Evolutionary conservation across 1,284 basidiomycete species (phyloP), one percentile per base, ranked within the genome.

Genomic region (Anthracocystis setariae): DNA sequence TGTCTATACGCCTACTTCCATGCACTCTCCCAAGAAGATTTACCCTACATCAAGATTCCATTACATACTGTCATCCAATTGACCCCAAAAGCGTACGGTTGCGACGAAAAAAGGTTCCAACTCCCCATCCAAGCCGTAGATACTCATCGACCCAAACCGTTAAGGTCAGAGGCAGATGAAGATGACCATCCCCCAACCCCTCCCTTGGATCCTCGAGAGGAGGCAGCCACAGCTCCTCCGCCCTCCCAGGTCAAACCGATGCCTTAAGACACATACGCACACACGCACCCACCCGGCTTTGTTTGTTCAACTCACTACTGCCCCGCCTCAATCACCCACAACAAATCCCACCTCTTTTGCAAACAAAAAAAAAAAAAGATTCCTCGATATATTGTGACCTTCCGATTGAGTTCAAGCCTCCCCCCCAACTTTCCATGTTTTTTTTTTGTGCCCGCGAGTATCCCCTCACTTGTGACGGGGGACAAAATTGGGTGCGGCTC

Each of bases 81-180:
- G 52, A 98, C 95, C 0, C 96, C 96, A 2, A 94, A 93, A 82
- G 96, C 96, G 1, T 99, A 98, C 82, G 96, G 96, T 20, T 98
- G 95, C 85, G 93, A 97, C 83, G 96, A 99, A 84, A 94, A 95
- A 83, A 87, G 96, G 86, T 93, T 75, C 67, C 72, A 74, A 42
- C 57, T 81, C 29, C 81, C 81, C n/a, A 82, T 82, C 40, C 78
- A 81, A 52, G 81, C 81, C 2, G 80, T 82, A 3, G 76, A 82
- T 49, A 82, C 80, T 5, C 80, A 82, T 37, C 63, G 80, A 17
- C 76, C 73, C 18, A 79, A 78, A 45, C 80, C 80, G 20, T 37
- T 64, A 10, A 40, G 48, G 18, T 39, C 9, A n/a, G 65, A 25
- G 18, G 25, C 9, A n/a, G 65, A 25, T 56, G 55, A 44, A 18